Percentiles rank a stretch among this genome's conserved stretches.
phyloP scores from a whole-genome alignment of 768 basidiomycete species.

The Lactarius evosmus region DNA sequence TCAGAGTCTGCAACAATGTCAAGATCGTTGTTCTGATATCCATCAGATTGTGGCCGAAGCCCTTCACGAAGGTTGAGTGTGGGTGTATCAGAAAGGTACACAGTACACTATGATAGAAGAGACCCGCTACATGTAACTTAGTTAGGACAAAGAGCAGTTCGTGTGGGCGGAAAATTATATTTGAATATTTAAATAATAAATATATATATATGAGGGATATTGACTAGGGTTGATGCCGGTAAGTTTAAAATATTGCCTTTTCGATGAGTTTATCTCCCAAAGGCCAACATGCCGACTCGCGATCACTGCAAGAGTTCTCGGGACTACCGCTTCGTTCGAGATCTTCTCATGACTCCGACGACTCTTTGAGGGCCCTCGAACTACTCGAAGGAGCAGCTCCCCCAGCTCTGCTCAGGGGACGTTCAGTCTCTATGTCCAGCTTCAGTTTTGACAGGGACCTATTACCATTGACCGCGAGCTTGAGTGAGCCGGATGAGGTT shows the following conservation, averaged over 20 bases:
- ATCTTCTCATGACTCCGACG: slow-evolving; percentile 60
- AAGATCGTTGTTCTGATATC: slow-evolving; percentile 68
- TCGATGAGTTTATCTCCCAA: slow-evolving; percentile 41
- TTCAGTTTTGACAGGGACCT: slow-evolving; percentile 79
- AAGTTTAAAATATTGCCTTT: background rate
- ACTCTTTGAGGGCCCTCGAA: slow-evolving; percentile 77
- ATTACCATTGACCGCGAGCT: slow-evolving; percentile 71
- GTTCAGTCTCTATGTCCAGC: slow-evolving; percentile 62
- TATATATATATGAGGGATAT: background rate
- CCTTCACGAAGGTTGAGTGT: slow-evolving; percentile 43
- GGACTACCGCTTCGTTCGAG: slow-evolving; percentile 32
- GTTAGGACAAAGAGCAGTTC: background rate
- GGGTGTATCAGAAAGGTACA: background rate
- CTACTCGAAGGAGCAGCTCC: slow-evolving; percentile 58
- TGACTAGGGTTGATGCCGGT: background rate
- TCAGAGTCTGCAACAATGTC: slow-evolving; percentile 69
- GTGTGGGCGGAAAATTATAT: background rate
- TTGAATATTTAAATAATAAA: background rate
- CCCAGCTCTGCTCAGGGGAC: slow-evolving; percentile 32
- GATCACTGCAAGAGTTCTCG: slow-evolving; percentile 2
- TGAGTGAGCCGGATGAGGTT: slow-evolving; percentile 63
- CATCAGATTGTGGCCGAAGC: slow-evolving; percentile 73
- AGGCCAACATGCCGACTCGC: slow-evolving; percentile 32
- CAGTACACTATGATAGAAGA: background rate
- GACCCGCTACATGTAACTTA: background rate